Evolutionary conservation across 192 early-diverging fungal species (phyloP), one percentile per base, ranked within the genome.

Genomic region (Coemansia sp.): DNA sequence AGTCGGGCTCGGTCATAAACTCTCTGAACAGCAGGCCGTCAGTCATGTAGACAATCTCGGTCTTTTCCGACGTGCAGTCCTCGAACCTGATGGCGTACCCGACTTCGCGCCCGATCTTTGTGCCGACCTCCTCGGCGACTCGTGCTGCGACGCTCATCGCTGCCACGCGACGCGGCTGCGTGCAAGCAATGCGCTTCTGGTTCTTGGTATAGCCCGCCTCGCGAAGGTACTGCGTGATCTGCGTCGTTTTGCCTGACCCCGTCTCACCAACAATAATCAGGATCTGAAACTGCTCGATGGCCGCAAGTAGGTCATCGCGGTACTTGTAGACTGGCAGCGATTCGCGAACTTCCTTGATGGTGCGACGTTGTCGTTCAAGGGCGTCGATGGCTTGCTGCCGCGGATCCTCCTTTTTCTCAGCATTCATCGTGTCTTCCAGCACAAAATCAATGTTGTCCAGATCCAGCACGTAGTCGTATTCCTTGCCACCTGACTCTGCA

Each of bases 21-120:
- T 99, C 97, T 44, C 97, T 85, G 18, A 99, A 85, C 19, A 99
- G 80, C 91, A 97, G 92, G 53, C 97, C 97, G 72, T 98, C 97
- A 0, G 97, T 99, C 97, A 99, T 98, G 62, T 98, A 98, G 68
- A 98, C 97, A 52, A 99, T 82, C 17, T 90, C 73, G 0, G 97
- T 99, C 74, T 93, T 94, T 24, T 98, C 95, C 1, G 87, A 86
- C 5, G 97, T 98, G 67, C 92, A 95, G 76, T 99, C 97, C 70
- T 99, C 97, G 65, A 99, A 99, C 17, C 97, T 87, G 60, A 99
- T 98, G 6, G 93, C 89, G 62, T 99, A 99, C 6, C 97, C 97
- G 46, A 99, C 95, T 69, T 95, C 87, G 56, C 86, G 78, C 8
- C 97, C 94, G 14, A 99, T 74, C 70, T 92, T 94, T 14, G 92